Percentiles rank a stretch among this genome's conserved stretches.
Conservation (phyloP, 495 filamentous ascomycete genomes). For the Jackrogersella multiformis region DNA sequence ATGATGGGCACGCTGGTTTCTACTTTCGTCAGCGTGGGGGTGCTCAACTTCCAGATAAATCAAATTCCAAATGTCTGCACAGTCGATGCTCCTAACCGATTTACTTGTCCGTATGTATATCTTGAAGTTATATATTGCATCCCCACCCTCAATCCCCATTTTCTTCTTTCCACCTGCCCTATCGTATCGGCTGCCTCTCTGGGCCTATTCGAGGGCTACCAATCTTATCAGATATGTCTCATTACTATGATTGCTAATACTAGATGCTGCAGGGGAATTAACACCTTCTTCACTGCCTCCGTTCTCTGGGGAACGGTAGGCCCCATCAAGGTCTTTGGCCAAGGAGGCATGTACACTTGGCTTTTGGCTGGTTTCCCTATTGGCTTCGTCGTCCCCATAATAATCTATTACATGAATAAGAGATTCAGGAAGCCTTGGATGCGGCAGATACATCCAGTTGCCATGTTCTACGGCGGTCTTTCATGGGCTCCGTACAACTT, state of each 20-base stretch:
- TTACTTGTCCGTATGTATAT: constrained; percentile 49
- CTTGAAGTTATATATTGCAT: background rate
- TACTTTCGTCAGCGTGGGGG: constrained; percentile 52
- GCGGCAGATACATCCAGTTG: constrained; percentile 53
- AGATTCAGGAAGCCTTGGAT: constrained; percentile 46
- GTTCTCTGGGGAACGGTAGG: constrained; percentile 58
- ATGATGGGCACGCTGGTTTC: constrained; percentile 53
- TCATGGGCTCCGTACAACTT: constrained; percentile 52
- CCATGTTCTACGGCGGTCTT: constrained; percentile 49
- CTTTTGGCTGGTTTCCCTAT: constrained; percentile 53
- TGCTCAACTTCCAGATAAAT: constrained; percentile 55
- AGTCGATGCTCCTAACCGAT: constrained; percentile 49
- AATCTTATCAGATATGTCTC: background rate
- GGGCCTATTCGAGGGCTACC: background rate
- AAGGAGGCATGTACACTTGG: constrained; percentile 49
- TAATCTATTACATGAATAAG: constrained; percentile 46
- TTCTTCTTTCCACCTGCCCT: background rate
- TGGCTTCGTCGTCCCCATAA: constrained; percentile 45
- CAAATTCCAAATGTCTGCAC: constrained; percentile 52
- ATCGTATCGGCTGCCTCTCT: background rate
- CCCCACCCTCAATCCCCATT: background rate
- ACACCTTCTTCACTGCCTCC: constrained; percentile 57
- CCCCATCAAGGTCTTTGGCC: constrained; percentile 54
- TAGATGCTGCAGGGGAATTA: constrained; percentile 34
- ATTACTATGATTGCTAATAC: background rate